phyloP scores from a whole-genome alignment of 2,329 filamentous ascomycete genomes.

The Phyllosticta capitalensis region DNA sequence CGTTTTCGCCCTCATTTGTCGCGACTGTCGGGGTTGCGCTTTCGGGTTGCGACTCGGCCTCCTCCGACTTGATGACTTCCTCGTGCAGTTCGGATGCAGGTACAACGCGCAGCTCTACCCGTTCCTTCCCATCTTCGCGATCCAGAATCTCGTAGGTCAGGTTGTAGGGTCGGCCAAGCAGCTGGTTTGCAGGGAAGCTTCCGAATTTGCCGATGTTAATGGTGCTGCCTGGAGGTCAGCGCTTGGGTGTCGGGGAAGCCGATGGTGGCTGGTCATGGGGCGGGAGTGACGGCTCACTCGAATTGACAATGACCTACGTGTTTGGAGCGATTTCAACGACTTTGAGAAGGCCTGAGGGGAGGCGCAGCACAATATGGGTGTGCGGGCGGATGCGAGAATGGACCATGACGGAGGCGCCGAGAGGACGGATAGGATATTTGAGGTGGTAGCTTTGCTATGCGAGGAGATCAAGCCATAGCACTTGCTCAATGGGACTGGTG shows the following conservation, averaged over 20 bases:
- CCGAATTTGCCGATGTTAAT: slow-evolving; percentile 91
- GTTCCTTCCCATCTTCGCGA: slow-evolving; percentile 50
- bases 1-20: slow-evolving; percentile 25
- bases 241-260: background rate
- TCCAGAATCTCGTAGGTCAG: slow-evolving; percentile 86
- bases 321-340: slow-evolving; percentile 52
- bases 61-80: slow-evolving; percentile 54
- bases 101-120: slow-evolving; percentile 66
- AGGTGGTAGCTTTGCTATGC: slow-evolving; percentile 17
- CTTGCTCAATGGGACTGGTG: background rate
- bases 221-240: slow-evolving; percentile 44
- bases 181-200: slow-evolving; percentile 76
- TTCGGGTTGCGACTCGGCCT: slow-evolving; percentile 17
- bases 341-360: slow-evolving; percentile 50
- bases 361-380: slow-evolving; percentile 44
- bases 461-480: background rate
- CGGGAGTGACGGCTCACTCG: slow-evolving; percentile 15
- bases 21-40: background rate
- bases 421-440: background rate
- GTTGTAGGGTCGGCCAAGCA: slow-evolving; percentile 85
- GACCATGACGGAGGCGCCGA: slow-evolving; percentile 15
- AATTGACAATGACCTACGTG: slow-evolving; percentile 46
- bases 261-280: background rate
- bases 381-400: slow-evolving; percentile 41
- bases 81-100: slow-evolving; percentile 74